A percentile compares a stretch with the other conserved stretches of the same genome.
Evolutionary conservation across 208 protist species (phyloP).

Genomic region (Crithidia sp.): DNA sequence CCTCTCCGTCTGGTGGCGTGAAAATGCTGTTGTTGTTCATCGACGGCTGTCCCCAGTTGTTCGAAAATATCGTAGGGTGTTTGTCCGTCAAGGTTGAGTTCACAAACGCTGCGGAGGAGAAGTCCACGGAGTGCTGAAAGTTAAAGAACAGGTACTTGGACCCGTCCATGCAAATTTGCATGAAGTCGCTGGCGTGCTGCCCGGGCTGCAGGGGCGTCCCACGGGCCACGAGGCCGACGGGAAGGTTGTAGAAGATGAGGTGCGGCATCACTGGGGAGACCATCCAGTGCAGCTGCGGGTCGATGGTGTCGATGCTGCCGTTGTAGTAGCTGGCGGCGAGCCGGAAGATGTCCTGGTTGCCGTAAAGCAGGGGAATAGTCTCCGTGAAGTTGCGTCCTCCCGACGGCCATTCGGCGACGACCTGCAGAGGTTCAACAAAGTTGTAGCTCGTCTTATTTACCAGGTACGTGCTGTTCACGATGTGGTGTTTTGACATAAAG

Average conservation of each 20-base stretch:
- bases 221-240: not conserved
- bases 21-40: not conserved
- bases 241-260: not conserved
- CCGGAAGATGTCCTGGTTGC: not conserved
- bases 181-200: not conserved
- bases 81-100: not conserved
- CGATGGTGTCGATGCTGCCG: not conserved
- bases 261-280: not conserved
- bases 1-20: not conserved
- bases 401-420: not conserved
- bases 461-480: not conserved
- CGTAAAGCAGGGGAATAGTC: not conserved
- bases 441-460: not conserved
- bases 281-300: not conserved
- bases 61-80: not conserved
- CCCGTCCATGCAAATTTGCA: not conserved
- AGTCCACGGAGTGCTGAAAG: not conserved
- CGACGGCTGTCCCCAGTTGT: slow-evolving; percentile 25
- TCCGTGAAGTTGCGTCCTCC: not conserved
- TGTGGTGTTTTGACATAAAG: not conserved
- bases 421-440: not conserved
- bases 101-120: not conserved
- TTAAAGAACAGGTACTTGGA: not conserved
- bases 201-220: not conserved
- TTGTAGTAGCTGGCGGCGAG: slow-evolving; percentile 1